Evolutionary conservation across 75 land plant species (phyloP), one percentile per base, ranked within the genome.

Genomic region (Gnetum montanum): DNA sequence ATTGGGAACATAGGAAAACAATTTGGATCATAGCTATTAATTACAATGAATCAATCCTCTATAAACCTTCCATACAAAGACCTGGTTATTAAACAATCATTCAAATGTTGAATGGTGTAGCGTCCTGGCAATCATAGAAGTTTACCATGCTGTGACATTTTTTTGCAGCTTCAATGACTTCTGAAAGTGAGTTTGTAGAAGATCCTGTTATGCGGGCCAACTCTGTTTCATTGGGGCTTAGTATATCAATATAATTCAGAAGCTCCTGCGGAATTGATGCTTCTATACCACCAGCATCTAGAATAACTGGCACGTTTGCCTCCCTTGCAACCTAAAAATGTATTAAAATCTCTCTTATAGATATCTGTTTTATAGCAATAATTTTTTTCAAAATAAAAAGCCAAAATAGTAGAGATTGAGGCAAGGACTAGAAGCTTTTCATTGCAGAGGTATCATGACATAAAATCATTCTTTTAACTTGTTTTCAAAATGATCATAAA

Each of bases 201-300:
- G 78, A 54, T 34, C 77, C 72, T 19, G 93, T 83, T 33, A 91
- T 41, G n/a, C 97, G 88, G 29, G 70, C 79, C 26, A 91, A 71
- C 52, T 91, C 97, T 29, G 77, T 73, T 71, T 87, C 97, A 79
- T 91, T 91, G 49, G 97, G 97, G 70, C 97, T 91, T 1, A 91
- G 53, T 26, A 91, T 70, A 64, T 85, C 84, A 8, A 87, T 68
- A 46, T 40, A 58, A 8, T 69, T 52, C 8, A 91, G 67, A 24
- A 91, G 76, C 31, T 91, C 85, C 19, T 27, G 45, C 20, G 93
- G 88, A 49, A 91, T 73, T 24, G 85, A 82, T 12, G 73, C 73
- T 27, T 91, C 97, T 50, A 81, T 66, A 45, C 97, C 97, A 2
- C 97, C 97, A 61, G 86, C 97, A 74, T 91, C 97, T 66, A 91